phyloP scores from a whole-genome alignment of 2,329 filamentous ascomycete genomes.

The Aureobasidium sp. region DNA sequence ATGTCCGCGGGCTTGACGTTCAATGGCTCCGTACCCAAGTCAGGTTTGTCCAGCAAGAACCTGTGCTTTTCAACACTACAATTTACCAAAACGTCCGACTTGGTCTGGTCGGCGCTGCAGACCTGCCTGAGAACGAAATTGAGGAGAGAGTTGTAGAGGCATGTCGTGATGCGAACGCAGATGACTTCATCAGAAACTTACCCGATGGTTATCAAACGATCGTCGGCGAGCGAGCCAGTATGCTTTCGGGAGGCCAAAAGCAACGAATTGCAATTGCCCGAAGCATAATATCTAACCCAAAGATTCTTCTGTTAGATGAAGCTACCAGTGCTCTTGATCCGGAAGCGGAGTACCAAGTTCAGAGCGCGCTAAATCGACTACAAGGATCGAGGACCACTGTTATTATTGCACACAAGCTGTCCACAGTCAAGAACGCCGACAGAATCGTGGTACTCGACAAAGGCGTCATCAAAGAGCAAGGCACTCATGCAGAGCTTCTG shows the following conservation, averaged over 20 bases:
- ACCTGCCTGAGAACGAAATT: slow-evolving; percentile 73
- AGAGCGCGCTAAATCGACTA: slow-evolving; percentile 75
- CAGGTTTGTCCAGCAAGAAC: slow-evolving; percentile 91
- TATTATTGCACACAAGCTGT: slow-evolving; percentile 90
- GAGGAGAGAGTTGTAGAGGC: slow-evolving; percentile 76
- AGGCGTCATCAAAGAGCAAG: slow-evolving; percentile 39
- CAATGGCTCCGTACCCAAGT: slow-evolving; percentile 89
- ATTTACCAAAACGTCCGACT: slow-evolving; percentile 72
- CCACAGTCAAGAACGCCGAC: slow-evolving; percentile 93
- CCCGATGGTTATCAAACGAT: slow-evolving; percentile 92
- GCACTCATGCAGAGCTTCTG: slow-evolving; percentile 36
- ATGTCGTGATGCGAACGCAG: slow-evolving; percentile 87
- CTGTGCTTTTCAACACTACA: slow-evolving; percentile 80
- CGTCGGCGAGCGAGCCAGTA: slow-evolving; percentile 84
- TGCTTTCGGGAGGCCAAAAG: slow-evolving; percentile 93
- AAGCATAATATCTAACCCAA: slow-evolving; percentile 87
- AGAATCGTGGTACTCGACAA: slow-evolving; percentile 62
- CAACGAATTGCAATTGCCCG: slow-evolving; percentile 96
- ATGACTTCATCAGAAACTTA: slow-evolving; percentile 62
- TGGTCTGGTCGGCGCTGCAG: slow-evolving; percentile 50
- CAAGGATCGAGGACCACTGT: slow-evolving; percentile 90
- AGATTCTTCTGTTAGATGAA: slow-evolving; percentile 94
- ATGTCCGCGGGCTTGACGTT: slow-evolving; percentile 79
- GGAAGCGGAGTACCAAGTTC: slow-evolving; percentile 93
- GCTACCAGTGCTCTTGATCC: slow-evolving; percentile 94